Base-by-base conservation (phyloP, 345 rosid species). In the Odontarrhena argentea region DNA sequence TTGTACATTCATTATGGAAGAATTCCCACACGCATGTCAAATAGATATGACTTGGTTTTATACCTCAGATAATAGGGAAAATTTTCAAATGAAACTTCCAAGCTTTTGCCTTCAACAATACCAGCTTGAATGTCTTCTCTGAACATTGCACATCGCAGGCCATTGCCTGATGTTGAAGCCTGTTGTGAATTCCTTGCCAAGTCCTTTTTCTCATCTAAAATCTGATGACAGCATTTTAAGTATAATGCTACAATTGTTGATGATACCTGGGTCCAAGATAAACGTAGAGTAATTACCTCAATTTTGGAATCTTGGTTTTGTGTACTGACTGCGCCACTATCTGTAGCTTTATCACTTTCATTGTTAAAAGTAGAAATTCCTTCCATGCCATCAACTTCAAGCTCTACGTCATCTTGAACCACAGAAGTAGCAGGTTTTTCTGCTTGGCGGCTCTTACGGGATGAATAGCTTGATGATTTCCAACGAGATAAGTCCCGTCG, bases 61-160 rank as follows among this genome's bases (percentile, higher is more conserved):
- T 77, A 92, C 98, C 98, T 92, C 64, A 92, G 74, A 80, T 87
- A 87, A 70, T 92, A 89, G 28, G 98, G 98, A 61, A 92, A 92
- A 55, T 79, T 70, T 32, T 89, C 88, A 63, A 92, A 87, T 65
- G 98, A 85, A 58, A 82, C 96, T 66, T 82, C 74, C 61, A 82
- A 67, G 63, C 71, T 79, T 84, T 75, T 69, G 50, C 97, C 98
- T 78, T 86, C 96, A 43, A 92, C 83, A 68, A 89, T 86, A 76
- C 91, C 87, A 42, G 89, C 88, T 63, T 73, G 74, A 72, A 89
- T 76, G 50, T 74, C 85, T 59, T 87, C 85, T 68, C 76, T 87
- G 78, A 92, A 80, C 25, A 78, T 77, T 4, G 86, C 83, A 76
- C 81, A 74, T 32, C 82, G 85, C 59, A 77, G 75, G 57, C 83